Evolutionary conservation across 192 early-diverging fungal genomes (phyloP).

Genomic region (Piromyces finnis): DNA sequence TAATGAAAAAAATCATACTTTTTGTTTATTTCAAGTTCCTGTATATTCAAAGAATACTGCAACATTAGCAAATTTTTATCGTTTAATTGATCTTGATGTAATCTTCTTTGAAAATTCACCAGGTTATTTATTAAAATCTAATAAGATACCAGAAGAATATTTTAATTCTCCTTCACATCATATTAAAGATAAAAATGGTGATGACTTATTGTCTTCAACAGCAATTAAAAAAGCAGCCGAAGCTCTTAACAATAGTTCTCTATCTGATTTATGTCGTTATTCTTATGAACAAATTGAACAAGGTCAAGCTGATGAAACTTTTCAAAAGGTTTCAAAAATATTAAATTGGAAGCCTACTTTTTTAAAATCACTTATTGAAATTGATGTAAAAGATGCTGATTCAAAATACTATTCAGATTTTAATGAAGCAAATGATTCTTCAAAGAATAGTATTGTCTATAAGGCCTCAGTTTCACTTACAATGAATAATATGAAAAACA

Average conservation of each 20-base stretch:
- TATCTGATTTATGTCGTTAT: not conserved
- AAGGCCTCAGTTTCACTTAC: no score
- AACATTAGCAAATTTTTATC: not conserved
- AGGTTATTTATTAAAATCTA: not conserved
- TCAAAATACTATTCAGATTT: no score
- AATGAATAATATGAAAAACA: no score
- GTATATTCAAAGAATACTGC: not conserved
- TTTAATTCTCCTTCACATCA: not conserved
- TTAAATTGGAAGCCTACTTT: not conserved
- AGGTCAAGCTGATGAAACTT: not conserved
- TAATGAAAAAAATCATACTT: not conserved
- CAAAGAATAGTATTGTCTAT: no score
- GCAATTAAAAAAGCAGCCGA: not conserved
- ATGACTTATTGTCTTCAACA: not conserved
- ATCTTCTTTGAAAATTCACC: not conserved
- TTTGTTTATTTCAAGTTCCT: not conserved
- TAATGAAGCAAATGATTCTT: no score
- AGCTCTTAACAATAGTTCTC: not conserved
- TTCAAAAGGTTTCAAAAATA: not conserved
- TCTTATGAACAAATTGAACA: not conserved
- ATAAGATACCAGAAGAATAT: not conserved
- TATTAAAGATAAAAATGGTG: not conserved
- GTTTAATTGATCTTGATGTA: not conserved
- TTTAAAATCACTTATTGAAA: not conserved
- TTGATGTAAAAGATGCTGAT: not conserved